phyloP scores from a whole-genome alignment of 2,329 filamentous ascomycete genomes.

The Paraconiothyrium sp. region DNA sequence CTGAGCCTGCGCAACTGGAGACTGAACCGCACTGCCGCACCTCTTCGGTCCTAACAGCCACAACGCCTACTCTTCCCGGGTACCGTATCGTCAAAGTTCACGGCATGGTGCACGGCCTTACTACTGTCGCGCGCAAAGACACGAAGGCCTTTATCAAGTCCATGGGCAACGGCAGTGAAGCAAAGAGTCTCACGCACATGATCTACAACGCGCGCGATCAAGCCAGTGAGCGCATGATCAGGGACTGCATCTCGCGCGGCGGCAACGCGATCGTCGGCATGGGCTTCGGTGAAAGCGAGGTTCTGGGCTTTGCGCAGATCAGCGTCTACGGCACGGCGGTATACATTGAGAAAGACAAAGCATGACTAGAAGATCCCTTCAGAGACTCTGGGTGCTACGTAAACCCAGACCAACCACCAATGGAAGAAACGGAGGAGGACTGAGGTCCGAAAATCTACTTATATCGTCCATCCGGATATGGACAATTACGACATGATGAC shows the following conservation, averaged over 20 bases:
- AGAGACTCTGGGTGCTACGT: constrained; percentile 11
- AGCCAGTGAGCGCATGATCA: constrained; percentile 46
- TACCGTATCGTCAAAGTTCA: constrained; percentile 38
- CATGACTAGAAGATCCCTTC: constrained; percentile 23
- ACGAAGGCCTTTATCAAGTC: constrained; percentile 47
- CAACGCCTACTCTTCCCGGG: constrained; percentile 38
- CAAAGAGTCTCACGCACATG: constrained; percentile 42
- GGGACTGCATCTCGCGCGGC: constrained; percentile 42
- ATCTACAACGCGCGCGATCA: constrained; percentile 46
- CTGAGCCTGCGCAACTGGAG: constrained; percentile 26
- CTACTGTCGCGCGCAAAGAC: constrained; percentile 44
- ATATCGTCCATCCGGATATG: constrained; percentile 15
- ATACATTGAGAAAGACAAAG: constrained; percentile 37
- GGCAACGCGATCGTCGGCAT: constrained; percentile 46
- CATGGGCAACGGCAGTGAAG: constrained; percentile 40
- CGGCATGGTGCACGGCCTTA: constrained; percentile 45
- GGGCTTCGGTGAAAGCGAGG: constrained; percentile 43
- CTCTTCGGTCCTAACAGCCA: constrained; percentile 40
- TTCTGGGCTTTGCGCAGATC: constrained; percentile 46
- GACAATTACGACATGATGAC: constrained; percentile 6
- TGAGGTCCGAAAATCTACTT: not conserved
- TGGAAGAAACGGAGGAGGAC: not conserved
- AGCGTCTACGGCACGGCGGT: constrained; percentile 44
- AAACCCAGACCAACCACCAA: not conserved
- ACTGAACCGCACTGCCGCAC: constrained; percentile 41